phyloP scores from a whole-genome alignment of 805 yeast genomes.

The Ogataea trehaloabstinens region DNA sequence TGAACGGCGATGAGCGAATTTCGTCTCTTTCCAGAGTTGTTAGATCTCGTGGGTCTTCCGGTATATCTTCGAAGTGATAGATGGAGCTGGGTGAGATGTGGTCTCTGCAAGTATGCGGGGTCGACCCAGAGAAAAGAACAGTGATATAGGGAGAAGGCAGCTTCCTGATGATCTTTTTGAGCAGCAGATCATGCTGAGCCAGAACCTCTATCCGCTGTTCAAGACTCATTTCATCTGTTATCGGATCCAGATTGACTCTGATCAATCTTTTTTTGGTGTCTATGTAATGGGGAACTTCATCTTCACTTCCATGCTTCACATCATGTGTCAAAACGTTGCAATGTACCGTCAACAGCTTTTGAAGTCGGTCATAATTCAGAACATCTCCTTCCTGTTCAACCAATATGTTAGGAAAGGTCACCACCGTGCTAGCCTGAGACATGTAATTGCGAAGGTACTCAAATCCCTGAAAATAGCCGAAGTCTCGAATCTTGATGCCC shows the following conservation, averaged over 20 bases:
- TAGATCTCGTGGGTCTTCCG: conserved; percentile 31
- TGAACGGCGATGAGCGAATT: conserved; percentile 29
- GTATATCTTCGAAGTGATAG: conserved; percentile 27
- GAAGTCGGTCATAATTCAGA: conserved; percentile 42
- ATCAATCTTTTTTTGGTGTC: conserved; percentile 67
- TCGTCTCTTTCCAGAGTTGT: conserved; percentile 30
- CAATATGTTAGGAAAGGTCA: conserved; percentile 54
- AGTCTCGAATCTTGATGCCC: conserved; percentile 48
- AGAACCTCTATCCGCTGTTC: conserved; percentile 30
- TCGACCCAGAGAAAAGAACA: conserved; percentile 52
- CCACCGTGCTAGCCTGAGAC: conserved; percentile 56
- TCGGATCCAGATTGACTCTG: conserved; percentile 51
- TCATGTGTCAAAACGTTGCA: conserved; percentile 51
- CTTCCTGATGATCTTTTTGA: conserved; percentile 58
- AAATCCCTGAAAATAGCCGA: conserved; percentile 41
- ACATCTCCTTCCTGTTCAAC: conserved; percentile 28
- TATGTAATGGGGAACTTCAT: conserved; percentile 51
- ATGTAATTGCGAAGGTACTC: conserved; percentile 49
- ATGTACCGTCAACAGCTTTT: conserved; percentile 39
- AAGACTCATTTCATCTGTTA: conserved; percentile 43
- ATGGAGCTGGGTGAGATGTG: conserved; percentile 12
- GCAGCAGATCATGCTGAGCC: conserved; percentile 29
- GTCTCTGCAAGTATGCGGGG: conserved; percentile 22
- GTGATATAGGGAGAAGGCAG: conserved; percentile 74
- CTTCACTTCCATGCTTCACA: conserved; percentile 39